Evolutionary conservation across 352 stramenopile species (phyloP).

Genomic region (Pythium aquatile): DNA sequence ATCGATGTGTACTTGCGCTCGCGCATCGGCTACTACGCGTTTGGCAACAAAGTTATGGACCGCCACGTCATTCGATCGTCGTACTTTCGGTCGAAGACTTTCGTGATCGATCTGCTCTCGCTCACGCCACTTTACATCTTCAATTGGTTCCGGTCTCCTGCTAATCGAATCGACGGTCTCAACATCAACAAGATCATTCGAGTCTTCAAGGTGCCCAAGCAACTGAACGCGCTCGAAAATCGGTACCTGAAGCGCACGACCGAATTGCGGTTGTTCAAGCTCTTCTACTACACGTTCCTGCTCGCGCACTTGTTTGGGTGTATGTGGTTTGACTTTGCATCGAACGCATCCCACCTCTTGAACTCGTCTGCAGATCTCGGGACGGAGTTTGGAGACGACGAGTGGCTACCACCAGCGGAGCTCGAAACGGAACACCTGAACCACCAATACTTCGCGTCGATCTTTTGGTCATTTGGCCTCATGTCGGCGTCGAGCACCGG

Average conservation of each 20-base stretch:
- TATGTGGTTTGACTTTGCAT: slow-evolving; percentile 55
- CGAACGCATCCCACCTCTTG: slow-evolving; percentile 35
- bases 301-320: slow-evolving; percentile 51
- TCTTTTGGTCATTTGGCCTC: slow-evolving; percentile 48
- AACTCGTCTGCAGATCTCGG: background rate
- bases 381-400: slow-evolving; percentile 43
- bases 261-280: slow-evolving; percentile 50
- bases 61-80: slow-evolving; percentile 27
- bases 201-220: slow-evolving; percentile 44
- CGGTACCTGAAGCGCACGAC: slow-evolving; percentile 43
- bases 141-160: slow-evolving; percentile 30
- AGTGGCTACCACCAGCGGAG: slow-evolving; percentile 32
- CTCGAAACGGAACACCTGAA: slow-evolving; percentile 28
- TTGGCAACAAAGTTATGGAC: slow-evolving; percentile 59
- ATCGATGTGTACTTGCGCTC: slow-evolving; percentile 44
- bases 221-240: slow-evolving; percentile 42
- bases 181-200: slow-evolving; percentile 58
- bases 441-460: slow-evolving; percentile 33
- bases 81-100: slow-evolving; percentile 40
- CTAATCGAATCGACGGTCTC: slow-evolving; percentile 34
- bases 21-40: slow-evolving; percentile 44
- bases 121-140: slow-evolving; percentile 38
- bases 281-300: slow-evolving; percentile 55
- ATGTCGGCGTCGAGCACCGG: slow-evolving; percentile 42
- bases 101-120: slow-evolving; percentile 41